Percentiles rank a stretch among this genome's conserved stretches.
These are phyloP conservation scores for Aphanoascus verrucosus DNA, from an alignment of 2,329 filamentous ascomycete genomes.

Conservation along the genomic window DNA sequence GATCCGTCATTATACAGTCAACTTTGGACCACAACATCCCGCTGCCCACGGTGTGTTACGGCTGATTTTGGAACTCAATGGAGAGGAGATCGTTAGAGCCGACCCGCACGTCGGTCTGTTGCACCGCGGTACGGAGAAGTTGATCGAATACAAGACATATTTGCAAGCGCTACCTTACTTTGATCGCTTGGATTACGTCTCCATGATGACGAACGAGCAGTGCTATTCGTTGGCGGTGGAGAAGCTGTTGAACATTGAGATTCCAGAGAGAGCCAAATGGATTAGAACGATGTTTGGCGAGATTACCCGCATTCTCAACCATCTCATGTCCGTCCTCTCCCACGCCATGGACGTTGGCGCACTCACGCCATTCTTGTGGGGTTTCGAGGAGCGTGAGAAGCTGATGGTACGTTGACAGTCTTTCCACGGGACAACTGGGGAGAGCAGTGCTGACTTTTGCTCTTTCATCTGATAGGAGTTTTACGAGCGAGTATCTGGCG, in stretches of 20 bases:
- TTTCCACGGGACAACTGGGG: no score
- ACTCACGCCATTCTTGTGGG: slow-evolving; percentile 96
- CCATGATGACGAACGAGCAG: slow-evolving; percentile 99
- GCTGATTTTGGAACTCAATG: slow-evolving; percentile 92
- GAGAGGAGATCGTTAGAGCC: slow-evolving; percentile 91
- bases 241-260: slow-evolving; percentile 94
- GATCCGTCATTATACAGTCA: slow-evolving; percentile 97
- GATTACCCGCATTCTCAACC: slow-evolving; percentile 87
- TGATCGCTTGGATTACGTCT: slow-evolving; percentile 96
- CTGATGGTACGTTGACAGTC: slow-evolving; percentile 66
- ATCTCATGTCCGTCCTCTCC: slow-evolving; percentile 93
- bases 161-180: slow-evolving; percentile 97
- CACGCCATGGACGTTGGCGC: slow-evolving; percentile 99
- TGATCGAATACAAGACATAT: slow-evolving; percentile 99
- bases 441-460: slow-evolving; percentile 11
- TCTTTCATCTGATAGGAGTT: slow-evolving; percentile 60
- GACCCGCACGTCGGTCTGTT: slow-evolving; percentile 95
- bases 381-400: slow-evolving; percentile 99
- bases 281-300: slow-evolving; percentile 94
- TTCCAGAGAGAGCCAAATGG: slow-evolving; percentile 90
- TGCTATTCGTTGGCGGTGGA: slow-evolving; percentile 91
- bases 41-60: slow-evolving; percentile 96
- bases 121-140: slow-evolving; percentile 95
- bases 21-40: slow-evolving; percentile 97
- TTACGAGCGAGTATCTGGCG: slow-evolving; percentile 97